Evolutionary conservation across 345 rosid genomes (phyloP), one percentile per base, ranked within the genome.

Genomic region (Citrus cavaleriei): DNA sequence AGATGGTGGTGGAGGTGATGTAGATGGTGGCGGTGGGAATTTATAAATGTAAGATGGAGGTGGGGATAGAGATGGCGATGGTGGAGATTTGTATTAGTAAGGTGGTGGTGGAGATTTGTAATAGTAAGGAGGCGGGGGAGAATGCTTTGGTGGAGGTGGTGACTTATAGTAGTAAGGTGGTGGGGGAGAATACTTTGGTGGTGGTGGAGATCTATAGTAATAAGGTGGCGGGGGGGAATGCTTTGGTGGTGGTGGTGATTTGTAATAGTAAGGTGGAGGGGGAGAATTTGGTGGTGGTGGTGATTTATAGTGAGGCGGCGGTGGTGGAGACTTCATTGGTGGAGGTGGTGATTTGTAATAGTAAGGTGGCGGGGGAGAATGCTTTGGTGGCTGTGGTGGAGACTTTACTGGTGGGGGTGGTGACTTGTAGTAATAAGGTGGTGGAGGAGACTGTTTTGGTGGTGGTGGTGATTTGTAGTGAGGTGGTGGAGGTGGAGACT

Each of bases 81-180:
- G 37, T 49, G 1, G 54, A 4, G 37, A 25, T 0, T 49, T 35
- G 3, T 84, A 78, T 25, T 60, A 16, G n/a, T 81, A 73, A 3
- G 80, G 77, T 5, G 68, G 77, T 5, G 65, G 77, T 2, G 51
- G 65, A 0, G 55, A 60, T 0, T 19, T 74, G 8, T 74, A 74
- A 1, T 60, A 40, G 19, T 74, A 74, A 0, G 85, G 85, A 2
- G 81, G 84, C 0, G 84, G 81, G 0, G 84, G 81, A 0, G 84
- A 74, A 2, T 30, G 9, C 10, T 68, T 37, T 1, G 72, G 78
- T 0, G 80, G 81, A 5, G 84, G 79, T 0, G 85, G 85, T 0
- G 78, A 80, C 0, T 32, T n/a, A 27, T 79, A 79, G 13, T 37
- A 24, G 25, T 37, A 32, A 0, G 60, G 68, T 0, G 73, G 72